These are phyloP conservation scores for Erodium trifolium DNA, from an alignment of 441 rosid species.

Conservation along the genomic window DNA sequence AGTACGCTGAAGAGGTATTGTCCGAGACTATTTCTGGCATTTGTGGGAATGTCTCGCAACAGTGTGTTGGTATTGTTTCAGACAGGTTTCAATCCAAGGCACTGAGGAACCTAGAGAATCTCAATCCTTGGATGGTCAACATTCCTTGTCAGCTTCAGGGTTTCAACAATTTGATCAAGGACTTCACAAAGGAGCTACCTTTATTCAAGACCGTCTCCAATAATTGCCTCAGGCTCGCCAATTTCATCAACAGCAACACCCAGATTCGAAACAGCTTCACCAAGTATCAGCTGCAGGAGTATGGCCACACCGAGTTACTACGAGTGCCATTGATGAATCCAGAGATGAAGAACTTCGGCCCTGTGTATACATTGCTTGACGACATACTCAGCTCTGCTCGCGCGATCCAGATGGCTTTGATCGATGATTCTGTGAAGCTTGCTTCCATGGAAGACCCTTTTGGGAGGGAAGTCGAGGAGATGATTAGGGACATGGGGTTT, in stretches of 20 bases:
- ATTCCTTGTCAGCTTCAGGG: constrained; percentile 3
- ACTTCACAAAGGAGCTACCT: not conserved
- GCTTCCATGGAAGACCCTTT: not conserved
- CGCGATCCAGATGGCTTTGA: too few relatives aligned
- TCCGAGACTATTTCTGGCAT: not conserved
- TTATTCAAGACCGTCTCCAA: not conserved
- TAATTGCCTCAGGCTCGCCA: not conserved
- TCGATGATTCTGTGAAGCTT: too few relatives aligned
- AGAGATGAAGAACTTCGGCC: too few relatives aligned
- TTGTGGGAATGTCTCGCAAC: not conserved
- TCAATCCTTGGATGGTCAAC: constrained; percentile 3
- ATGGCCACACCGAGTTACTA: too few relatives aligned
- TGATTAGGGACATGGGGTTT: not conserved
- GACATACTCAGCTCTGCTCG: not conserved
- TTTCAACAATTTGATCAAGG: not conserved
- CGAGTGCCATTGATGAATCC: too few relatives aligned
- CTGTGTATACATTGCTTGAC: not conserved
- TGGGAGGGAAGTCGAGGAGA: not conserved
- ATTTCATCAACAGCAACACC: not conserved
- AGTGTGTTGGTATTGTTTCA: not conserved
- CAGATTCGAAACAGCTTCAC: not conserved
- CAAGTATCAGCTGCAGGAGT: too few relatives aligned
- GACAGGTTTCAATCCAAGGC: constrained; percentile 3
- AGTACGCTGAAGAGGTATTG: not conserved
- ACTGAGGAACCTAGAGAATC: not conserved